A percentile compares a stretch with the other conserved stretches of the same genome.
Conservation (phyloP, 2,329 filamentous ascomycete species). For the Paradendryphiella salina region DNA sequence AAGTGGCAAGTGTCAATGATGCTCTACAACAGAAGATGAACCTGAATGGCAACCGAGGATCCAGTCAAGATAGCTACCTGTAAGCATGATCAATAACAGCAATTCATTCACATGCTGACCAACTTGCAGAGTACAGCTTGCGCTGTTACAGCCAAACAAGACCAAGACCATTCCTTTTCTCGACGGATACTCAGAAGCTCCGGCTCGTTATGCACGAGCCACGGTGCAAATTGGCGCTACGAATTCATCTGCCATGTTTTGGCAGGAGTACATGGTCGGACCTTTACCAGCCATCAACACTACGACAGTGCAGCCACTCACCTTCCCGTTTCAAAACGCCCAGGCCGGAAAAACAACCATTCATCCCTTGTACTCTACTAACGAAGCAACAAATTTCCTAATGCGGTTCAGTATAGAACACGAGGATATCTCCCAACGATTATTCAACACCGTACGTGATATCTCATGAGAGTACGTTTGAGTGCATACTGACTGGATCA, state of each 20-base stretch:
- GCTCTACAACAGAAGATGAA: conserved; percentile 12
- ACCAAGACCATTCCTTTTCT: conserved; percentile 25
- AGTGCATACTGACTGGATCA: neutral
- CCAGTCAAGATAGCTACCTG: conserved; percentile 20
- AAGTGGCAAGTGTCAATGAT: conserved; percentile 13
- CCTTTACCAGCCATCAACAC: conserved; percentile 53
- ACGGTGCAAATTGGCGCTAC: conserved; percentile 22
- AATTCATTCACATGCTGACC: neutral
- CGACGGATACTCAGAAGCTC: conserved; percentile 12
- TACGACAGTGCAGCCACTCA: conserved; percentile 36
- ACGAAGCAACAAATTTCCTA: conserved; percentile 14
- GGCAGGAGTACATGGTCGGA: conserved; percentile 54
- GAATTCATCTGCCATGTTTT: conserved; percentile 35
- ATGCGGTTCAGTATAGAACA: conserved; percentile 16
- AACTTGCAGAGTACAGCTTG: conserved; percentile 10
- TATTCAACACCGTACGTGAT: conserved; percentile 31
- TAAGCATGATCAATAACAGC: neutral
- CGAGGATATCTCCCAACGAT: conserved; percentile 24
- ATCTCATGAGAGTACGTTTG: neutral
- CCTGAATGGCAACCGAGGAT: conserved; percentile 15
- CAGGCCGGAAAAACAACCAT: conserved; percentile 20
- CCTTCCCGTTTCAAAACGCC: conserved; percentile 27
- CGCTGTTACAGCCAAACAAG: conserved; percentile 27
- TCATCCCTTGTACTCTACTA: conserved; percentile 10
- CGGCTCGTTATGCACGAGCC: conserved; percentile 27